Evolutionary conservation across 805 yeast species (phyloP).

Genomic region (Yueomyces sinensis): DNA sequence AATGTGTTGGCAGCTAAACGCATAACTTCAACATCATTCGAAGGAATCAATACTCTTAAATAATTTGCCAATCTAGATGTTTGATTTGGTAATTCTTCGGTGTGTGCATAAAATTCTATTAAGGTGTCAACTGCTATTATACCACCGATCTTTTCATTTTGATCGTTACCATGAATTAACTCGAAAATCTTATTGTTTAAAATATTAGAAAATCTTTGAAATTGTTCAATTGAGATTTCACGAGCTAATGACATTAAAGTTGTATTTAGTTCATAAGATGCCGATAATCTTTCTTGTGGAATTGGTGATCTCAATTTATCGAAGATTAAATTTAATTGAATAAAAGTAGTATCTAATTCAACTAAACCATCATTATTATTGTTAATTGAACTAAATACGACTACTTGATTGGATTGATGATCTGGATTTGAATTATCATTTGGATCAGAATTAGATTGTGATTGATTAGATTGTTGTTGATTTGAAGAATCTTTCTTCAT

Average conservation of each 20-base stretch:
- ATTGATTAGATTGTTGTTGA: too few relatives aligned
- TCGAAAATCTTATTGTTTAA: conserved; percentile 82
- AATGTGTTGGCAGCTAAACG: conserved; percentile 73
- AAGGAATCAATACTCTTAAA: conserved; percentile 63
- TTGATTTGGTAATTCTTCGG: conserved; percentile 75
- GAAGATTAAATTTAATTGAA: conserved; percentile 26
- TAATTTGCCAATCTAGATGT: conserved; percentile 88
- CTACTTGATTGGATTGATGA: too few relatives aligned
- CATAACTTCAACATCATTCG: conserved; percentile 77
- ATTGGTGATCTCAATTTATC: conserved; percentile 25
- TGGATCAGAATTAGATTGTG: too few relatives aligned
- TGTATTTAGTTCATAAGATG: conserved; percentile 58
- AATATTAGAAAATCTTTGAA: conserved; percentile 68
- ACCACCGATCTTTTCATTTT: conserved; percentile 73
- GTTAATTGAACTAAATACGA: too few relatives aligned
- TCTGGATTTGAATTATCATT: too few relatives aligned
- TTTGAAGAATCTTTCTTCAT: too few relatives aligned
- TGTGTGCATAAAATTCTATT: conserved; percentile 71
- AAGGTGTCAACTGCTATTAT: conserved; percentile 81
- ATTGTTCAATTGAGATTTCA: conserved; percentile 71
- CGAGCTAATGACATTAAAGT: conserved; percentile 63
- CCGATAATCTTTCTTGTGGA: conserved; percentile 27
- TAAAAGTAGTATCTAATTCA: conserved; percentile 16
- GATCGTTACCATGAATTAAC: conserved; percentile 61
- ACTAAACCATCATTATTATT: conserved; percentile 10